Conservation (phyloP, 768 basidiomycete genomes). For the Rhodotorula babjevae region DNA sequence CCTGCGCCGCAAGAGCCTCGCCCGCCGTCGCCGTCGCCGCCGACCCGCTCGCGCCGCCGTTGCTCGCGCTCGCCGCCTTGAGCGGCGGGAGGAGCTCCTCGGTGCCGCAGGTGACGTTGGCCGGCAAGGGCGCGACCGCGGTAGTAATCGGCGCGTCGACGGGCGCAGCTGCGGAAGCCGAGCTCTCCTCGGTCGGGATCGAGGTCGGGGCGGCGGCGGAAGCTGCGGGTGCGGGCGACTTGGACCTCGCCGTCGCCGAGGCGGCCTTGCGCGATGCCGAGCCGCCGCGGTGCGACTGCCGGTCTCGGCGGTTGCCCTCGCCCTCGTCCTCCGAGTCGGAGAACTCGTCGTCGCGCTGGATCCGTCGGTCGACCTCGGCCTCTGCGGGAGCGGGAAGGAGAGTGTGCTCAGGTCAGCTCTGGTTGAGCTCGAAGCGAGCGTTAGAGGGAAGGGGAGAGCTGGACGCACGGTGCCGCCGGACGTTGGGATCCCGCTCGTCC, state of each 20-base stretch:
- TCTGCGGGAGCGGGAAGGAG: constrained; percentile 43
- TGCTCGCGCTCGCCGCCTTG: neutral
- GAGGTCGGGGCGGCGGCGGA: neutral
- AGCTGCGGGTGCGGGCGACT: neutral
- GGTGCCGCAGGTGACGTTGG: constrained; percentile 21
- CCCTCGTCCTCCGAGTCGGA: constrained; percentile 99
- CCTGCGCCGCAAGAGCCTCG: constrained; percentile 1
- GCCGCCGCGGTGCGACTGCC: constrained; percentile 12
- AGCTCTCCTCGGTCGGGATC: constrained; percentile 5
- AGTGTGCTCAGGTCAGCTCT: neutral
- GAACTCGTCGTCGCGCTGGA: constrained; percentile 79
- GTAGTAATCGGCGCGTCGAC: constrained; percentile 8
- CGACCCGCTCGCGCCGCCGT: neutral
- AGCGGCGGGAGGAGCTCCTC: constrained; percentile 23
- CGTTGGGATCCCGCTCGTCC: constrained; percentile 71
- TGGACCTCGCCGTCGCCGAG: neutral
- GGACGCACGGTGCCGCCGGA: constrained; percentile 60
- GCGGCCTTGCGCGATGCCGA: neutral
- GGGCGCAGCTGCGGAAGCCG: constrained; percentile 8
- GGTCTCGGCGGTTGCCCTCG: constrained; percentile 51
- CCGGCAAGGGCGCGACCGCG: constrained; percentile 4
- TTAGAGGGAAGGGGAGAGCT: neutral
- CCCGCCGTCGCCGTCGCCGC: constrained; percentile 7
- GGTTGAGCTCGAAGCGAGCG: no score
- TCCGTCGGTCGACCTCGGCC: constrained; percentile 69